Percentiles rank a stretch among this genome's conserved stretches.
phyloP scores from a whole-genome alignment of 1,284 basidiomycete genomes.

The Cystobasidium pallidum region DNA sequence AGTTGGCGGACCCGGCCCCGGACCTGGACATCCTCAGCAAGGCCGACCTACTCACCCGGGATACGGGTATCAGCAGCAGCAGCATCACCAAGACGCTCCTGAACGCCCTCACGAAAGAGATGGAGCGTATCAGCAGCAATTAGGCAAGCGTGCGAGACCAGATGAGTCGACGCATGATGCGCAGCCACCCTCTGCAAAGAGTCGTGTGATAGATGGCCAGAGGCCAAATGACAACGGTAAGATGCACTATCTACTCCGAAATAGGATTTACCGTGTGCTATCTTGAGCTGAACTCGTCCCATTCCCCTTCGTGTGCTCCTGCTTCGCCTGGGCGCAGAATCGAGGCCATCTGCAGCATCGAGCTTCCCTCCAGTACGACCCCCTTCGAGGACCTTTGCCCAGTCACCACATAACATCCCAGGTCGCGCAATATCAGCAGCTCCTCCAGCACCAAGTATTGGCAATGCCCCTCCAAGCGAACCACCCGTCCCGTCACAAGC shows the following conservation, averaged over 20 bases:
- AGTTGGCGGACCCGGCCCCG: neutral
- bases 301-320: neutral
- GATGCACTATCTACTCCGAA: neutral
- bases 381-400: conserved; percentile 23
- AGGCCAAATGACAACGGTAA: conserved; percentile 25
- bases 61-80: conserved; percentile 1
- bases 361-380: conserved; percentile 35
- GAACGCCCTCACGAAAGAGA: conserved; percentile 1
- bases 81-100: neutral
- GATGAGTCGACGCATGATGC: conserved; percentile 32
- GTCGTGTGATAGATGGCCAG: conserved; percentile 1
- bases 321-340: conserved; percentile 25
- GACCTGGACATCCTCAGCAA: conserved; percentile 16
- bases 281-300: neutral
- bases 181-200: conserved; percentile 30
- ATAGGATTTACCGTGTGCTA: neutral
- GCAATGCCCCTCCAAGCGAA: conserved; percentile 22
- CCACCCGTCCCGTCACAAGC: conserved; percentile 25
- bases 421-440: conserved; percentile 29
- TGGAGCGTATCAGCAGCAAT: conserved; percentile 17
- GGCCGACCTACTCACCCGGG: conserved; percentile 6
- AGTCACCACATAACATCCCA: conserved; percentile 13
- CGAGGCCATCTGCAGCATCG: conserved; percentile 23
- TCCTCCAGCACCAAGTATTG: no score
- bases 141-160: conserved; percentile 33